Base-by-base conservation (phyloP, 2,329 filamentous ascomycete genomes). In the Aspergillus novofumigatus region DNA sequence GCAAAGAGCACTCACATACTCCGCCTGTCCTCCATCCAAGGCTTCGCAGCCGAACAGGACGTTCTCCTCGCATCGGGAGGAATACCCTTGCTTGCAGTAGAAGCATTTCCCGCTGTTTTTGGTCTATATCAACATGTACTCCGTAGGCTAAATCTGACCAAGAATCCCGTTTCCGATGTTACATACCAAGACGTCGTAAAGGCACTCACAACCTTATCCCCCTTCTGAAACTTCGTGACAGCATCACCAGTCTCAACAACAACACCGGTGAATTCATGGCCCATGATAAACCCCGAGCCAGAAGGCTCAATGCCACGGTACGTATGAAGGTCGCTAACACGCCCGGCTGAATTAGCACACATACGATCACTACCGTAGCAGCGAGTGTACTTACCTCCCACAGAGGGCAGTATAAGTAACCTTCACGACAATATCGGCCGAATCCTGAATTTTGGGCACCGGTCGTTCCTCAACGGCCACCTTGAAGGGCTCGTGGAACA, bases 191-290 rank as follows among this genome's bases (percentile, higher is more conserved):
- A 91, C 32, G 84, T 81, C 25, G 91, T 96, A 72, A 96, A 96
- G 0, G 92, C 91, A 25, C 87, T 84, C 21, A 96, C 90, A 32
- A 96, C 81, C 65, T 85, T 84, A 72, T 96, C 92, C 4, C 91
- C 92, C 53, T 87, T 78, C 61, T 85, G 78, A 61, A 96, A 79
- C 0, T 81, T 84, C 65, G 83, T 86, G 49, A 96, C 90, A 2
- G 77, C 81, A 17, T 81, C 77, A 0, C 92, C 92, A 48, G 82
- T 77, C 60, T 89, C 84, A 35, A 86, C 81, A 9, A 96, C 84
- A 25, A 80, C 82, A 4, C 92, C 92, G 1, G 90, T 91, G 69
- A 96, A 95, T 69, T 96, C 92, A 71, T 96, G 92, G 57, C 91
- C 78, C 78, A 84, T 86, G 57, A 87, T 83, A 67, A 86, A 86